Base-by-base conservation (phyloP, 2,329 filamentous ascomycete species). In the Pyrenochaeta sp. region DNA sequence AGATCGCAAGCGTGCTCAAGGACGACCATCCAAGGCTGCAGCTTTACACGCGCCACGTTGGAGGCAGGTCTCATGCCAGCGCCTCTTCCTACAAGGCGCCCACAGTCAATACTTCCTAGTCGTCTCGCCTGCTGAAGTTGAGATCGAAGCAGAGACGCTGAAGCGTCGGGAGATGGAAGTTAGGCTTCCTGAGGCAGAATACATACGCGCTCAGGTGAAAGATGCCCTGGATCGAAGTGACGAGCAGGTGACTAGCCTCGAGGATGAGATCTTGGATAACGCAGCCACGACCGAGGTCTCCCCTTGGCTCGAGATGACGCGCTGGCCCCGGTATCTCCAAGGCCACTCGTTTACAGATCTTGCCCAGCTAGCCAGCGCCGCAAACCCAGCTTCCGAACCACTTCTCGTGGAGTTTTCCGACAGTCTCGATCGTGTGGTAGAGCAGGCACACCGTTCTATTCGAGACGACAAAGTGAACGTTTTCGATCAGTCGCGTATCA, bases 401-500 rank as follows among this genome's bases (percentile, higher is more conserved):
- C 13, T 23, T 13, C 26, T 43, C 6, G 30, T 22, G 15, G 10
- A 28, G 10, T 23, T 43, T 15, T 10, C 5, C 28, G 31, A 43
- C 6, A 43, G 40, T 13, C 14, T 43, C 21, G 24, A 27, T 11
- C 24, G 24, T 27, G 14, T 27, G 5, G 14, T 27, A 10, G 24
- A 27, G 24, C 24, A 27, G 24, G 24, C 24, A 27, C 14, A 27
- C 24, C 5, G 11, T 27, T 27, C 24, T 27, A 11, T 27, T 27
- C 43, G 34, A 27, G 29, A 48, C 9, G 43, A 51, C 19, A 41
- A 32, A 10, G 48, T 55, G 24, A 53, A 42, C 32, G 40, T 51
- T 2, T 51, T 53, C 29, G 36, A 53, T 17, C 40, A 55, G 31
- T 37, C 46, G 4, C 18, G 34, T 4, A 48, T 55, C 14, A 53